A percentile compares a stretch with the other conserved stretches of the same genome.
Conservation (phyloP, 1,139 yeast species). For the Hansenula lynferdii region DNA sequence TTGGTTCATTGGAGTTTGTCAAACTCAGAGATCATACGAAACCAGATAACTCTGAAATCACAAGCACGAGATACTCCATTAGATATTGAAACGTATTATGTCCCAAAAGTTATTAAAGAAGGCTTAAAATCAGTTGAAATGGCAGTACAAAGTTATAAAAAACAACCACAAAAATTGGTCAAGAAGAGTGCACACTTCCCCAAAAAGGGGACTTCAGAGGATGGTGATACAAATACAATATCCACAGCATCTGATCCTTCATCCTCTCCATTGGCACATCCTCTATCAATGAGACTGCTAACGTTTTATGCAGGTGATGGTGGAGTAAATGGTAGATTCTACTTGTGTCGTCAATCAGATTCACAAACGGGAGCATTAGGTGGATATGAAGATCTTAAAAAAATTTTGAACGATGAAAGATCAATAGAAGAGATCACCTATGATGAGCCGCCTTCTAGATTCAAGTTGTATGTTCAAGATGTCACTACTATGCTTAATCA, state of each 20-base stretch:
- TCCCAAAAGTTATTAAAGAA: slow-evolving; percentile 29
- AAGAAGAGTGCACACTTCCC: slow-evolving; percentile 7
- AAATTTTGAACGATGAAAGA: slow-evolving; percentile 16
- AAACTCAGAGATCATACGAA: slow-evolving; percentile 39
- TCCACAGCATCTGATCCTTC: slow-evolving; percentile 33
- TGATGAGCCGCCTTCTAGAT: slow-evolving; percentile 31
- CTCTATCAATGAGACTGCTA: slow-evolving; percentile 34
- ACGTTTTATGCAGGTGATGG: slow-evolving; percentile 43
- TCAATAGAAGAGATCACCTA: slow-evolving; percentile 15
- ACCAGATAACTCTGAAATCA: slow-evolving; percentile 29
- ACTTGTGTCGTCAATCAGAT: slow-evolving; percentile 39
- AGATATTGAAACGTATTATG: slow-evolving; percentile 39
- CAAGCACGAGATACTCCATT: slow-evolving; percentile 36
- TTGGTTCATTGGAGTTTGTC: slow-evolving; percentile 46
- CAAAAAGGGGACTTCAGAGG: background rate
- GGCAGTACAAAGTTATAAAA: slow-evolving; percentile 9
- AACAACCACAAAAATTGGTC: slow-evolving; percentile 11
- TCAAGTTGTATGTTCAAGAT: slow-evolving; percentile 50
- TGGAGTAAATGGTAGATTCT: slow-evolving; percentile 45
- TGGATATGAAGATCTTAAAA: slow-evolving; percentile 12
- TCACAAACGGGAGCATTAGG: slow-evolving; percentile 35
- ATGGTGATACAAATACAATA: background rate
- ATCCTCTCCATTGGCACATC: slow-evolving; percentile 37
- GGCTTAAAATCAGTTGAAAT: slow-evolving; percentile 16
- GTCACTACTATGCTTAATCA: slow-evolving; percentile 33